Base-by-base conservation (phyloP, 495 filamentous ascomycete species). In the Hypoxylon cercidicola region DNA sequence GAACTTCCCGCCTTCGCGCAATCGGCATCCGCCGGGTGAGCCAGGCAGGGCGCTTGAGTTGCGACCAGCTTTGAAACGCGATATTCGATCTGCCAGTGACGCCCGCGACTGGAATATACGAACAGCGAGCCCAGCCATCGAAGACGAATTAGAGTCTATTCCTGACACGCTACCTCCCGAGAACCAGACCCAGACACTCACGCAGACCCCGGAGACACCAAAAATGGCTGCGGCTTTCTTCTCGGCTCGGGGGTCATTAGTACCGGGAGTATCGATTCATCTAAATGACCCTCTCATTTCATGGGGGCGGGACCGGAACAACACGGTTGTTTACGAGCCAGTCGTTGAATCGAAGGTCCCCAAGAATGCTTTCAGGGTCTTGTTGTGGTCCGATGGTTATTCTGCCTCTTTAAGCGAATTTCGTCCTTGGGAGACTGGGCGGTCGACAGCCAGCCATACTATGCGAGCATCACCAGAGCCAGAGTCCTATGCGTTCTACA, bases 351-450 rank as follows among this genome's bases (percentile, higher is more conserved):
- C 77, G 4, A 88, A 86, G 18, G 86, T 97, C 28, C 91, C 93
- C 4, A 93, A 93, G 67, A 86, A 87, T 53, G 93, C 89, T n/a
- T 84, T 96, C 65, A 87, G 89, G 63, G 81, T 97, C 51, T 80
- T 88, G 13, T 87, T 93, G 64, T 92, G 87, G 84, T 85, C 85
- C 20, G 81, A 84, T 0, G 83, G 82, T 1, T 87, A 90, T 60
- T 86, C 89, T 30, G 75, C 77, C 9, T 68, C 69, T 18, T 66
- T 64, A 49, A 64, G 67, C 23, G 64, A 75, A 32, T 72, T 74
- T 18, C 77, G 74, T 25, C 79, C 77, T 5, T 83, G 81, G 77
- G 72, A 72, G 43, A 68, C 53, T 23, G 40, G 44, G 15, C 68
- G 52, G 15, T 72, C 78, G 1, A 71, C 71, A 4, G 47, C 51